Evolutionary conservation across 1,284 basidiomycete genomes (phyloP).

Genomic region (Leccinum huronense): DNA sequence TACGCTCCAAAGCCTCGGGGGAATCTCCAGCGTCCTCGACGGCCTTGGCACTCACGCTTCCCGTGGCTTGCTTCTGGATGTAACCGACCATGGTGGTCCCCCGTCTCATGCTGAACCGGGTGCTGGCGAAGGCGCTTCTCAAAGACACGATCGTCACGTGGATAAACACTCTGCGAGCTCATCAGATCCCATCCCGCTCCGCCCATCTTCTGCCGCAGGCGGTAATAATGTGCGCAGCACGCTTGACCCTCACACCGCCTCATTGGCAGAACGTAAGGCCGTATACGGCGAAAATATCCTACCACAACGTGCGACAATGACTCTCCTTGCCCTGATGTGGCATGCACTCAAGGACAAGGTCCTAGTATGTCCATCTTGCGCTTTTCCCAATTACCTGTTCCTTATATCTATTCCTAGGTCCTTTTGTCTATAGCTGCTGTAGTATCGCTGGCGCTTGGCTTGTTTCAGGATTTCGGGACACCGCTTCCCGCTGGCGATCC

Average conservation of each 20-base stretch:
- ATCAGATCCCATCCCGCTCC: constrained; percentile 40
- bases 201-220: constrained; percentile 32
- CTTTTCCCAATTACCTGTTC: neutral
- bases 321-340: constrained; percentile 87
- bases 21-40: constrained; percentile 63
- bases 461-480: constrained; percentile 91
- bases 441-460: constrained; percentile 89
- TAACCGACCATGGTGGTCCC: constrained; percentile 1
- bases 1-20: constrained; percentile 71
- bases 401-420: constrained; percentile 49
- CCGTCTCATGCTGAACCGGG: constrained; percentile 29
- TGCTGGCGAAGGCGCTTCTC: constrained; percentile 39
- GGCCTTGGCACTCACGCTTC: constrained; percentile 73
- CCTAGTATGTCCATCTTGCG: constrained; percentile 53
- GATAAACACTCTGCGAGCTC: neutral
- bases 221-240: constrained; percentile 27
- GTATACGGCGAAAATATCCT: constrained; percentile 87
- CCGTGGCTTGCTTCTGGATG: constrained; percentile 46
- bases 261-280: constrained; percentile 62
- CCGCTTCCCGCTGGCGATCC: constrained; percentile 57
- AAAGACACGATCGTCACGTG: constrained; percentile 39
- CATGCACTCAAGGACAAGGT: constrained; percentile 95
- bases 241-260: constrained; percentile 47
- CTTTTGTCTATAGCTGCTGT: constrained; percentile 89
- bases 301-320: constrained; percentile 77